Evolutionary conservation across 306 rosid genomes (phyloP).

Genomic region (Corylus americana): DNA sequence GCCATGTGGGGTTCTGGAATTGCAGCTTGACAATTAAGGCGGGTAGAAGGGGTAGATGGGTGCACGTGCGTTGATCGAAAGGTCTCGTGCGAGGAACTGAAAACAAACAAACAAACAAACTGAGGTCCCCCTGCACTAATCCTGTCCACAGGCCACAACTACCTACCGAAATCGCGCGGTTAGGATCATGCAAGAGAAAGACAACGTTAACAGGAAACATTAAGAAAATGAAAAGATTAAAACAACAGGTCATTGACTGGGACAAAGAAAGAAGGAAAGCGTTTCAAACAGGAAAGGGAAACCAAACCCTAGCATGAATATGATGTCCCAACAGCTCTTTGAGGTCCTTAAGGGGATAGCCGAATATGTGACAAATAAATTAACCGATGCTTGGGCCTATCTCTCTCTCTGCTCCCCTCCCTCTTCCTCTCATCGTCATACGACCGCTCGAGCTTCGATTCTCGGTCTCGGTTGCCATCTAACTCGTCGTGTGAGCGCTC

Average conservation of each 20-base stretch:
- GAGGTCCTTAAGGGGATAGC: no score
- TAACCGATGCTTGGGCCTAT: constrained; percentile 36
- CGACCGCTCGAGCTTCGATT: constrained; percentile 46
- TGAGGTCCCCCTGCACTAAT: background rate
- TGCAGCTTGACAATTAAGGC: background rate
- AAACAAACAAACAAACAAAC: no score
- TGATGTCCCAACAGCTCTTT: no score
- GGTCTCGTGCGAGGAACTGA: background rate
- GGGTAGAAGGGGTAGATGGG: background rate
- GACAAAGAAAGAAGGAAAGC: no score
- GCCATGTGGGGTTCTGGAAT: no score
- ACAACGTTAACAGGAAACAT: no score
- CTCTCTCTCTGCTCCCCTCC: constrained; percentile 48
- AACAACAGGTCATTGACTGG: no score
- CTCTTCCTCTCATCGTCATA: constrained; percentile 36
- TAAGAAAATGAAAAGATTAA: no score
- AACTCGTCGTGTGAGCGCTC: constrained; percentile 44
- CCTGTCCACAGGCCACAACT: background rate
- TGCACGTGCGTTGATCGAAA: constrained; percentile 2
- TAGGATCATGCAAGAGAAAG: no score
- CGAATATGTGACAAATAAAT: no score
- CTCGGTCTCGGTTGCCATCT: constrained; percentile 31
- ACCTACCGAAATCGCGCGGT: background rate
- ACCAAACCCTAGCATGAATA: no score
- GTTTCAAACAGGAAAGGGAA: no score